Conservation (phyloP, 1,284 basidiomycete genomes). For the Boletus smithii region DNA sequence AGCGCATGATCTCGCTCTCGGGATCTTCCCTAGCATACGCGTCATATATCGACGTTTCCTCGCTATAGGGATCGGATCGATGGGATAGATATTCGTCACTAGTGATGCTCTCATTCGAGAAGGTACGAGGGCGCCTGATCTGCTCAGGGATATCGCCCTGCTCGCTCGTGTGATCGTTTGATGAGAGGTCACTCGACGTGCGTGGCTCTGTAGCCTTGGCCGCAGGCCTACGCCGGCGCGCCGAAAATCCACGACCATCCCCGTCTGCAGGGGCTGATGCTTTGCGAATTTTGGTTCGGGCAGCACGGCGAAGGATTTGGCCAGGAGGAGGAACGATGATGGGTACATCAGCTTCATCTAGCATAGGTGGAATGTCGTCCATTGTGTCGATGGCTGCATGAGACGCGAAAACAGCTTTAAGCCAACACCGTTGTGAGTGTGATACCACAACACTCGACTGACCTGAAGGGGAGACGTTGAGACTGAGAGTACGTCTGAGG, state of each 20-base stretch:
- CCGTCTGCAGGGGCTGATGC: slow-evolving; percentile 65
- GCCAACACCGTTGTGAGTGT: too few species aligned
- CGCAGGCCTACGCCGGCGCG: slow-evolving; percentile 36
- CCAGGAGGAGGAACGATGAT: slow-evolving; percentile 87
- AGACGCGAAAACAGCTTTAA: slow-evolving; percentile 15
- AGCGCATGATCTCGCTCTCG: slow-evolving; percentile 46
- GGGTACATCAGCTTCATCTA: slow-evolving; percentile 82
- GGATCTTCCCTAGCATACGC: slow-evolving; percentile 64
- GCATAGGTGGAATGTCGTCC: slow-evolving; percentile 62
- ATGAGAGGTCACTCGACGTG: slow-evolving; percentile 61
- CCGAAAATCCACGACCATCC: slow-evolving; percentile 73
- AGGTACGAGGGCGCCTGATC: slow-evolving; percentile 38
- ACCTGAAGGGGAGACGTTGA: slow-evolving; percentile 85
- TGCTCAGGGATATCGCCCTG: slow-evolving; percentile 49
- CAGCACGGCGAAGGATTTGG: slow-evolving; percentile 86
- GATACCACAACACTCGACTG: too few species aligned
- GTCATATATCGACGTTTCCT: slow-evolving; percentile 79
- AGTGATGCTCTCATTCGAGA: slow-evolving; percentile 45
- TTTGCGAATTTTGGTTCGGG: slow-evolving; percentile 95
- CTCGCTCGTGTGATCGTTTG: slow-evolving; percentile 57
- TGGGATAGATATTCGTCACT: slow-evolving; percentile 26
- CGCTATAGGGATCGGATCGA: slow-evolving; percentile 69
- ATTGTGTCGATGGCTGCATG: slow-evolving; percentile 59
- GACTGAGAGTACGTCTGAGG: slow-evolving; percentile 82
- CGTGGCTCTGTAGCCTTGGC: slow-evolving; percentile 39